Evolutionary conservation across 805 yeast genomes (phyloP), one percentile per base, ranked within the genome.

Genomic region (Wickerhamiella alocasiicola): DNA sequence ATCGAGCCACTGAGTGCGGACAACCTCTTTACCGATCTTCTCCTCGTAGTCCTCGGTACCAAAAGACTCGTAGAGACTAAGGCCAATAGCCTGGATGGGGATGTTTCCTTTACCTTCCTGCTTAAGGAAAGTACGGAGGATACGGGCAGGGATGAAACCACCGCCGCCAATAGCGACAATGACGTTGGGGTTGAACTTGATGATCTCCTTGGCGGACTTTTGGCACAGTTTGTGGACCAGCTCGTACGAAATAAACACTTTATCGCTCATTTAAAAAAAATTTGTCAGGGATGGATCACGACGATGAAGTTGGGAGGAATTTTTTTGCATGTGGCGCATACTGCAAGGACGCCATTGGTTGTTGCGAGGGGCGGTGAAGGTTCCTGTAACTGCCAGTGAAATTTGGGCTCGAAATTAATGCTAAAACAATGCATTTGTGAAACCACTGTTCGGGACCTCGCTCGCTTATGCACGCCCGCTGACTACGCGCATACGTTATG

Each of bases 61-160:
- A 42, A 81, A 59, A 52, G 81, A 91, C 64, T 88, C 98, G 59
- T 88, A 88, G 42, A 88, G 68, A 1, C 96, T 84, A 50, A 88
- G 69, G 25, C 91, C 93, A 51, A 88, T 83, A 36, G 98, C 96
- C 76, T 87, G 88, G 55, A 88, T 84, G 54, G 94, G 78, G 46
- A 85, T 78, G 54, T 87, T 88, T 52, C 93, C 88, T 42, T 41
- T 42, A 45, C 78, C 67, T 1, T 50, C 46, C 25, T 41, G 26
- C 62, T 87, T 88, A 51, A 88, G 67, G 62, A 88, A 91, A 2
- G 97, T 78, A 61, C 98, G 76, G 59, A 88, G 70, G 63, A 91
- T 91, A 60, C 98, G 76, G 6, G 98, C 96, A 20, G 97, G 98
- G 44, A 88, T 91, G 61, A 88, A 83, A 2, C 97, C 98, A 58